Evolutionary conservation across 345 rosid species (phyloP).

Genomic region (Tarenaya hassleriana): DNA sequence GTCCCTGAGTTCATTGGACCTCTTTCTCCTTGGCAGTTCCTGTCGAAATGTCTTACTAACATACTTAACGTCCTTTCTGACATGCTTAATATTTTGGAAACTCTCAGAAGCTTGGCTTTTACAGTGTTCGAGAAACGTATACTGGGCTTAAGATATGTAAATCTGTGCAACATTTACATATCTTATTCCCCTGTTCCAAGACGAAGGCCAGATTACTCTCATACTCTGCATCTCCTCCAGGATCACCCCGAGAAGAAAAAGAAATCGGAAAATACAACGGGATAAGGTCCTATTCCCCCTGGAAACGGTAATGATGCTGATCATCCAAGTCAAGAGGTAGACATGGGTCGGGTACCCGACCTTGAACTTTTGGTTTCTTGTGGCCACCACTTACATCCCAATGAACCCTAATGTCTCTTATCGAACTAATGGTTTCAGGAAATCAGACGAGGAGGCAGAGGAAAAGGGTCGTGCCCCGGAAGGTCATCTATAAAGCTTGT

Average conservation of each 20-base stretch:
- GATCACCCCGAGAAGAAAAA: conserved; percentile 68
- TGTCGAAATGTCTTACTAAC: background rate
- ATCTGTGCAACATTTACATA: conserved; percentile 32
- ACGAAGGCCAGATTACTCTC: conserved; percentile 41
- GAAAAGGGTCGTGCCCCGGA: conserved; percentile 34
- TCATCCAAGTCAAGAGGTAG: too few relatives aligned
- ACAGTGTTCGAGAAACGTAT: conserved; percentile 33
- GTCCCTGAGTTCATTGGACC: background rate
- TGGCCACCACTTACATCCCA: too few relatives aligned
- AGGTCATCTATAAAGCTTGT: too few relatives aligned
- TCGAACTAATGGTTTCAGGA: conserved; percentile 30
- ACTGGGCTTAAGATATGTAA: conserved; percentile 53
- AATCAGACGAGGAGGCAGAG: conserved; percentile 38
- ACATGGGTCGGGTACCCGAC: too few relatives aligned
- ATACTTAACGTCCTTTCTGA: background rate
- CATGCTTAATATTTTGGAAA: conserved; percentile 29
- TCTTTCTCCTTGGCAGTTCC: background rate
- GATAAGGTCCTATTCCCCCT: conserved; percentile 65
- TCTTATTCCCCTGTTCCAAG: conserved; percentile 80
- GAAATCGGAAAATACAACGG: conserved; percentile 39
- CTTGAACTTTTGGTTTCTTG: too few relatives aligned
- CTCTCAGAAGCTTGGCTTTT: conserved; percentile 36
- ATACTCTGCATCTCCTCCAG: conserved; percentile 72
- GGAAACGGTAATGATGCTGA: conserved; percentile 36
- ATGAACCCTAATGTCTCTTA: background rate